Evolutionary conservation across 306 rosid genomes (phyloP).

Genomic region (Chamaecrista fasciculata): DNA sequence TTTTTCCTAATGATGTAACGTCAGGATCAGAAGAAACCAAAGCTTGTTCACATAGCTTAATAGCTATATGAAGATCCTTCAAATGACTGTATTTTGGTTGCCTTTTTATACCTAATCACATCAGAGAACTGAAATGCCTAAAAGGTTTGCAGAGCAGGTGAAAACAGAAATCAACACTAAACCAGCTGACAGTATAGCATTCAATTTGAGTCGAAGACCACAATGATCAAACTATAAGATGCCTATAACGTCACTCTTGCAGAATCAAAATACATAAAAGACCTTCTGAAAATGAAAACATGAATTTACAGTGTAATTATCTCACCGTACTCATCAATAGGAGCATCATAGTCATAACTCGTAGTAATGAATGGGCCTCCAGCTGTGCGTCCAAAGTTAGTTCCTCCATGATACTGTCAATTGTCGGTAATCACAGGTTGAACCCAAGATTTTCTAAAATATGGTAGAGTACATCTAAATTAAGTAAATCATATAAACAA

Average conservation of each 20-base stretch:
- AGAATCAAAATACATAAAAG: conserved; percentile 9
- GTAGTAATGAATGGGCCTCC: conserved; percentile 96
- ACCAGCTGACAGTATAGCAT: not conserved
- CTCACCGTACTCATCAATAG: conserved; percentile 94
- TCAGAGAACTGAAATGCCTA: conserved; percentile 10
- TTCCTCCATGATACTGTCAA: conserved; percentile 95
- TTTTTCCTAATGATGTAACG: conserved; percentile 67
- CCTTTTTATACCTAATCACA: conserved; percentile 68
- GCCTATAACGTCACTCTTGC: not conserved
- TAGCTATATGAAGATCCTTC: conserved; percentile 80
- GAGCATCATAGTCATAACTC: conserved; percentile 95
- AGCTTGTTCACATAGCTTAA: conserved; percentile 76
- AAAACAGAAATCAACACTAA: not conserved
- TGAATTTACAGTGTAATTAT: not conserved
- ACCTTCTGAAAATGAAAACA: conserved; percentile 5
- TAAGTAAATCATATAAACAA: conserved; percentile 19
- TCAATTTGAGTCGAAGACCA: conserved; percentile 8
- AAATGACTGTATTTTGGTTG: conserved; percentile 87
- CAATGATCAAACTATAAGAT: not conserved
- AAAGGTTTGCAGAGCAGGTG: not conserved
- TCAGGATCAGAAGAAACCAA: conserved; percentile 83
- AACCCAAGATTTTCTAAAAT: conserved; percentile 5
- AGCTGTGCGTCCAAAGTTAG: conserved; percentile 94
- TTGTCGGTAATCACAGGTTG: conserved; percentile 25
- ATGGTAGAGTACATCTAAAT: not conserved